These are phyloP conservation scores for Thielaviopsis cerberus DNA, from an alignment of 2,329 filamentous ascomycete genomes.

Conservation along the genomic window DNA sequence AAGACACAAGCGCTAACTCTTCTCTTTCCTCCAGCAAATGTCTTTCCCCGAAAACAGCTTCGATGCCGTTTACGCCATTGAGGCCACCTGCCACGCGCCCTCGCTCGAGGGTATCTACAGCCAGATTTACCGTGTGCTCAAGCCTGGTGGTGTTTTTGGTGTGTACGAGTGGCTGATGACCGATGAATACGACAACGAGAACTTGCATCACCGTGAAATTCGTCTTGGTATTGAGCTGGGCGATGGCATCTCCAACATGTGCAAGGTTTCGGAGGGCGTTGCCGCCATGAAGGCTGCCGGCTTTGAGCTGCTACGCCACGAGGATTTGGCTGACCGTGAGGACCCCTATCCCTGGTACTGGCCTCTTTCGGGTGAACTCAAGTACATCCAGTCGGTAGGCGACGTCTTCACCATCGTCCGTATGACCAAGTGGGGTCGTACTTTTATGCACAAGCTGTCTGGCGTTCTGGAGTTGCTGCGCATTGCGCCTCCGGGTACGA, in stretches of 20 bases:
- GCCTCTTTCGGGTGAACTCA: slow-evolving; percentile 69
- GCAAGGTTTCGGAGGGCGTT: slow-evolving; percentile 63
- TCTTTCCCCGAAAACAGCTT: slow-evolving; percentile 80
- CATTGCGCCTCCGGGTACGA: slow-evolving; percentile 63
- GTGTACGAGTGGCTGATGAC: slow-evolving; percentile 99
- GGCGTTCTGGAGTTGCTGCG: slow-evolving; percentile 57
- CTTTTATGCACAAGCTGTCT: slow-evolving; percentile 56
- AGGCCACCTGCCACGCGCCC: slow-evolving; percentile 89
- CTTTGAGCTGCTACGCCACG: slow-evolving; percentile 65
- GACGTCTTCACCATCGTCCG: slow-evolving; percentile 71
- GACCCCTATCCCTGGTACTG: slow-evolving; percentile 84
- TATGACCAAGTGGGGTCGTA: slow-evolving; percentile 73
- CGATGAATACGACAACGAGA: slow-evolving; percentile 76
- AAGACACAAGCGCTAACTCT: not conserved
- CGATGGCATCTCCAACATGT: slow-evolving; percentile 96
- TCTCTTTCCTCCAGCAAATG: slow-evolving; percentile 50
- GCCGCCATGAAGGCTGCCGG: slow-evolving; percentile 72
- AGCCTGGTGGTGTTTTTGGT: slow-evolving; percentile 87
- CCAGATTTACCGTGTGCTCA: slow-evolving; percentile 86
- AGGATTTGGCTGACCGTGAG: slow-evolving; percentile 65
- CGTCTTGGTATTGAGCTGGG: slow-evolving; percentile 89
- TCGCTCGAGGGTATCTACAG: slow-evolving; percentile 80
- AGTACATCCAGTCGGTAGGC: slow-evolving; percentile 59
- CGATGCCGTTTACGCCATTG: slow-evolving; percentile 91
- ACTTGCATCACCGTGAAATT: slow-evolving; percentile 72